A percentile compares a stretch with the other conserved stretches of the same genome.
phyloP scores from a whole-genome alignment of 768 basidiomycete genomes.

The Hypsizygus marmoreus region DNA sequence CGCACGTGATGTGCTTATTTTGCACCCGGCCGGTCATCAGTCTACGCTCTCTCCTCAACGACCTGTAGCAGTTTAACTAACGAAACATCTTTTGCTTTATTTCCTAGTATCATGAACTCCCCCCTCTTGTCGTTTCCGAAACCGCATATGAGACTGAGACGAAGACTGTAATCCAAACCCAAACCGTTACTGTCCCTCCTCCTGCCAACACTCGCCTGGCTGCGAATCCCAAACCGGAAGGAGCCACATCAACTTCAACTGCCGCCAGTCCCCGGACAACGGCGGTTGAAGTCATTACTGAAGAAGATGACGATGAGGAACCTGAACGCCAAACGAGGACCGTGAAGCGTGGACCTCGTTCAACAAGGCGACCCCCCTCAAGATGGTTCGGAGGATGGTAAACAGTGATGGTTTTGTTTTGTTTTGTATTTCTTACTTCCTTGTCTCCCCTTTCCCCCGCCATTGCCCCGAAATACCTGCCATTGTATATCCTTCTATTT shows the following conservation, averaged over 20 bases:
- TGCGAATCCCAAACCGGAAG: conserved; percentile 71
- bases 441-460: conserved; percentile 5
- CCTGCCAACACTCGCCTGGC: conserved; percentile 80
- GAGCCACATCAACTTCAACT: conserved; percentile 54
- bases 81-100: conserved; percentile 30
- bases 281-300: conserved; percentile 65
- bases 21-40: conserved; percentile 40
- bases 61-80: conserved; percentile 25
- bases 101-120: conserved; percentile 46
- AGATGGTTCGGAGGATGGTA: conserved; percentile 67
- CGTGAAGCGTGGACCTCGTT: conserved; percentile 45
- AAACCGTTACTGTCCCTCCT: conserved; percentile 70
- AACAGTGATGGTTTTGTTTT: conserved; percentile 29
- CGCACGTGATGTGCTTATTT: conserved; percentile 41
- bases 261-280: conserved; percentile 76
- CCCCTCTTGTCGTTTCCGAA: conserved; percentile 47
- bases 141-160: conserved; percentile 58
- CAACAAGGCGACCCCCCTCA: conserved; percentile 50
- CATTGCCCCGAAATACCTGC: too few species aligned
- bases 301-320: conserved; percentile 50
- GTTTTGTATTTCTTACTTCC: conserved; percentile 29
- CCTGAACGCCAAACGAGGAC: conserved; percentile 41
- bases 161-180: conserved; percentile 64
- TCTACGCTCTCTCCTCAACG: conserved; percentile 23
- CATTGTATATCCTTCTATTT: conserved; percentile 10